A percentile compares a stretch with the other conserved stretches of the same genome.
phyloP scores from a whole-genome alignment of 2,329 filamentous ascomycete species.

The Diaporthe helianthi region DNA sequence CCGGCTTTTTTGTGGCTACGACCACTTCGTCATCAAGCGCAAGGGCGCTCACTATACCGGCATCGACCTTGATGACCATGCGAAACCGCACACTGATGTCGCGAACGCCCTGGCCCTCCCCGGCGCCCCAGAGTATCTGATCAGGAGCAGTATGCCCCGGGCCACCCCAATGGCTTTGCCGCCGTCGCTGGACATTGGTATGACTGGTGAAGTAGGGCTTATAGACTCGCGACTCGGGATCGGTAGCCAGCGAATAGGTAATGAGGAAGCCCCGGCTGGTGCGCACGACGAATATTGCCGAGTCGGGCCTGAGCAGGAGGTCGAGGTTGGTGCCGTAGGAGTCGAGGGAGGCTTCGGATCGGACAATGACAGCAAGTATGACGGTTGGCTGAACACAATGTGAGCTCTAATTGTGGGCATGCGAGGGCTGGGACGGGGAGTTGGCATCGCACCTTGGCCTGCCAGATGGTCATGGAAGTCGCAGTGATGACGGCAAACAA shows the following conservation, averaged over 20 bases:
- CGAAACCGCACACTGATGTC: constrained; percentile 92
- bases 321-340: constrained; percentile 87
- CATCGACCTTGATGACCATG: constrained; percentile 98
- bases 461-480: constrained; percentile 92
- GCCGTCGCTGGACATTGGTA: constrained; percentile 67
- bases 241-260: constrained; percentile 89
- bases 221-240: constrained; percentile 83
- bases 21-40: constrained; percentile 92
- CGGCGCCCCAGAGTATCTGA: constrained; percentile 74
- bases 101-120: constrained; percentile 81
- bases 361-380: constrained; percentile 82
- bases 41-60: constrained; percentile 85
- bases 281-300: constrained; percentile 88
- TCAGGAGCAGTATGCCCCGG: constrained; percentile 62
- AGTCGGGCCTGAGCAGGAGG: constrained; percentile 87
- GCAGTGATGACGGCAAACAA: constrained; percentile 86
- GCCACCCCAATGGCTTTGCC: constrained; percentile 67
- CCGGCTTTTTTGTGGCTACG: constrained; percentile 88
- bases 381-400: constrained; percentile 74
- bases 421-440: constrained; percentile 33
- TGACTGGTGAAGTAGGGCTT: constrained; percentile 78
- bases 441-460: constrained; percentile 75
- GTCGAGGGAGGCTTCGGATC: constrained; percentile 79
- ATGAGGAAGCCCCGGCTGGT: constrained; percentile 88
- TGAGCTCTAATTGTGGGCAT: constrained; percentile 31